Evolutionary conservation across 78 protist species (phyloP).

Genomic region (Isochrysis galbana): DNA sequence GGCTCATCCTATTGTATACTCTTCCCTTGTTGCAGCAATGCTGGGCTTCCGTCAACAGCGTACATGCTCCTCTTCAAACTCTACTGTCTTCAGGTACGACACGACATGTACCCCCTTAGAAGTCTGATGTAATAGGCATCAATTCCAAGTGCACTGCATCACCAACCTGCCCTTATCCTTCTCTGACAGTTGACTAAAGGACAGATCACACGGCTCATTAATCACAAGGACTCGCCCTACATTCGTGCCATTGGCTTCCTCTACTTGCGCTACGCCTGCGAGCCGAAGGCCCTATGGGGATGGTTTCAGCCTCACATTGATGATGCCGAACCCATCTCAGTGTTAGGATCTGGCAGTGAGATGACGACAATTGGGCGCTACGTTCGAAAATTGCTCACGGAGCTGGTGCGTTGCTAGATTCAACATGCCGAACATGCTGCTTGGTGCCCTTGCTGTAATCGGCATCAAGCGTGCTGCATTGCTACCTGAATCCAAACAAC

Average conservation of each 20-base stretch:
- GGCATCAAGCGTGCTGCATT: too few relatives aligned
- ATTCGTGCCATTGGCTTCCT: constrained; percentile 67
- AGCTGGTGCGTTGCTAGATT: neutral
- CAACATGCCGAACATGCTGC: too few relatives aligned
- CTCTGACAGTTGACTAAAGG: constrained; percentile 58
- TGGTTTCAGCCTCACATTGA: constrained; percentile 37
- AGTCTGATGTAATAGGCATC: too few relatives aligned
- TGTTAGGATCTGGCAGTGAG: neutral
- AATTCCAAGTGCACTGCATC: too few relatives aligned
- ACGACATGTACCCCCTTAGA: too few relatives aligned
- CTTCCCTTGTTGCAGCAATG: constrained; percentile 43
- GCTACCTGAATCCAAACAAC: too few relatives aligned
- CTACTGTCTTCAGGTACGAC: constrained; percentile 52
- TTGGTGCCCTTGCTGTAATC: too few relatives aligned
- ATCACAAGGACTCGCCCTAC: constrained; percentile 67
- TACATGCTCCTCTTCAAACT: constrained; percentile 74
- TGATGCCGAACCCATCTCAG: too few relatives aligned
- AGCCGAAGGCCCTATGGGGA: constrained; percentile 62
- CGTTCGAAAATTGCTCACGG: constrained; percentile 12
- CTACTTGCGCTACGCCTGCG: constrained; percentile 61
- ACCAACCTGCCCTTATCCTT: too few relatives aligned
- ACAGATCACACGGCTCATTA: constrained; percentile 56
- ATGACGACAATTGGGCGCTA: constrained; percentile 23
- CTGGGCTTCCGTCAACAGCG: constrained; percentile 68
- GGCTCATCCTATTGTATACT: too few relatives aligned